These are phyloP conservation scores for Singerocomus rubriflavus DNA, from an alignment of 1,284 basidiomycete genomes.

Conservation along the genomic window DNA sequence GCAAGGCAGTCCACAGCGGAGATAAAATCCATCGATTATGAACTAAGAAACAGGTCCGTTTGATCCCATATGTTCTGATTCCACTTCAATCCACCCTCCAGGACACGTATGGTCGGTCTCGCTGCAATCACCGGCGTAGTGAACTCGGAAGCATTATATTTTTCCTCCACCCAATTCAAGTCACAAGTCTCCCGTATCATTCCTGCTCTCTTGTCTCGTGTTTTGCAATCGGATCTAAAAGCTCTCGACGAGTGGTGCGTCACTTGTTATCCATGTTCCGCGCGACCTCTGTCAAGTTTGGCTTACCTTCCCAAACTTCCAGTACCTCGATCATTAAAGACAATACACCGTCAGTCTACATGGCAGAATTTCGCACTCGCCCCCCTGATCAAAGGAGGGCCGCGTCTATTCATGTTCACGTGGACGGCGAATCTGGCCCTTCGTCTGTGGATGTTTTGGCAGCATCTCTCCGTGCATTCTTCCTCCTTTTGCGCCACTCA, in stretches of 20 bases:
- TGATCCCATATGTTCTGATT: not conserved
- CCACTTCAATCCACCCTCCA: conserved; percentile 29
- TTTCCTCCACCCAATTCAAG: conserved; percentile 72
- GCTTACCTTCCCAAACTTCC: not conserved
- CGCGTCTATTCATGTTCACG: conserved; percentile 82
- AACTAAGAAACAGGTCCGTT: conserved; percentile 66
- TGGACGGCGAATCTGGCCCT: conserved; percentile 87
- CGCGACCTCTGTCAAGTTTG: not conserved
- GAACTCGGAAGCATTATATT: conserved; percentile 83
- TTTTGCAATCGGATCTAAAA: conserved; percentile 62
- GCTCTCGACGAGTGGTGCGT: conserved; percentile 67
- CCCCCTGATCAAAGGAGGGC: conserved; percentile 78
- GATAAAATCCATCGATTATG: conserved; percentile 49
- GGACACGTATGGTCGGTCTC: conserved; percentile 83
- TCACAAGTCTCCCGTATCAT: conserved; percentile 72
- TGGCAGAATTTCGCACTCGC: conserved; percentile 75
- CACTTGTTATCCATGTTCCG: not conserved
- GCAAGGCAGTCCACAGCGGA: conserved; percentile 55
- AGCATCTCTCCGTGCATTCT: conserved; percentile 71
- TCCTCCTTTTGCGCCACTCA: conserved; percentile 73
- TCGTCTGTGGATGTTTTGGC: conserved; percentile 70
- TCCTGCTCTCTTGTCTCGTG: conserved; percentile 69
- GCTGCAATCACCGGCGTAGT: conserved; percentile 80
- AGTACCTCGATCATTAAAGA: conserved; percentile 64
- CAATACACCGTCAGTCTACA: conserved; percentile 68